Percentiles rank a stretch among this genome's conserved stretches.
Evolutionary conservation across 768 basidiomycete genomes (phyloP).

Genomic region (Thelephora ganbajun): DNA sequence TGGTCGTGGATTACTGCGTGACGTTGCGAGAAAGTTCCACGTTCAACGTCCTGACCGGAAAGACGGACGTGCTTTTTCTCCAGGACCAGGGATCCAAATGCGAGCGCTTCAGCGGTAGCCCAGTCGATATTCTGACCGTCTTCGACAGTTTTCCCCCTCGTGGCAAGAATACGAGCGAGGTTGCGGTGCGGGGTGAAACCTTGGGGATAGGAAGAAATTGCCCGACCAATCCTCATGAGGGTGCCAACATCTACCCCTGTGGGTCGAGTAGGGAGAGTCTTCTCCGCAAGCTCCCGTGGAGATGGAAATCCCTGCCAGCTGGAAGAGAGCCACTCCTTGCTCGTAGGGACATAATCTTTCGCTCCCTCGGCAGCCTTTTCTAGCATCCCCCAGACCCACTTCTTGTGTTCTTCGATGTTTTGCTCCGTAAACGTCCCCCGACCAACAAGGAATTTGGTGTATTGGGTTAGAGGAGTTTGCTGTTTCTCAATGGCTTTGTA

Average conservation of each 20-base stretch:
- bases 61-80: conserved; percentile 92
- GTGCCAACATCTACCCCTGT: conserved; percentile 71
- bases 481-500: conserved; percentile 94
- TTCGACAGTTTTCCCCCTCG: conserved; percentile 81
- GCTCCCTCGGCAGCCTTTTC: conserved; percentile 89
- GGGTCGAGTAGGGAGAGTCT: conserved; percentile 77
- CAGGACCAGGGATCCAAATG: conserved; percentile 84
- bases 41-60: conserved; percentile 96
- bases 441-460: conserved; percentile 79
- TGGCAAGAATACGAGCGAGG: conserved; percentile 80
- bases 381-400: conserved; percentile 99
- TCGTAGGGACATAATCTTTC: conserved; percentile 91
- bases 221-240: conserved; percentile 75
- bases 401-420: conserved; percentile 96
- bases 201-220: conserved; percentile 74
- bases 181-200: conserved; percentile 86
- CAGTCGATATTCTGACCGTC: conserved; percentile 92
- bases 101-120: conserved; percentile 96
- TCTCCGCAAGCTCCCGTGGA: conserved; percentile 87
- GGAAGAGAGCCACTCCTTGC: conserved; percentile 95
- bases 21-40: conserved; percentile 97
- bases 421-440: conserved; percentile 91
- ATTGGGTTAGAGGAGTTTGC: conserved; percentile 82
- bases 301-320: conserved; percentile 99
- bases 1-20: conserved; percentile 98